A percentile compares a stretch with the other conserved stretches of the same genome.
Conservation (phyloP, 2,329 filamentous ascomycete genomes). For the Monosporascus sp. region DNA sequence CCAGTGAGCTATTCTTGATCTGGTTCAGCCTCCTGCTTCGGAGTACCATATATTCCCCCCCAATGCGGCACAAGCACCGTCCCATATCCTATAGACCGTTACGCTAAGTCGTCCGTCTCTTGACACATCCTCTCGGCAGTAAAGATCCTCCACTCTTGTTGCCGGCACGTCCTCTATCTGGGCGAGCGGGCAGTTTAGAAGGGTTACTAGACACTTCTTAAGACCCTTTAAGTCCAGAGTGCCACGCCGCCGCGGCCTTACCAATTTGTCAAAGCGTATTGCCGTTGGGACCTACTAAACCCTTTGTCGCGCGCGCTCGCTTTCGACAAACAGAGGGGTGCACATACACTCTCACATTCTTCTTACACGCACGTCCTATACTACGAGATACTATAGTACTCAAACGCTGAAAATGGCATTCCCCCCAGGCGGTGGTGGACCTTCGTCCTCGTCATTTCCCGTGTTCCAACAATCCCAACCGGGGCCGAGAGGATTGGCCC, state of each 20-base stretch:
- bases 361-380: neutral
- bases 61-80: constrained; percentile 14
- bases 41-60: constrained; percentile 13
- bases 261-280: neutral
- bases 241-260: constrained; percentile 1
- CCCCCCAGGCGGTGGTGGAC: constrained; percentile 15
- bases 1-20: constrained; percentile 11
- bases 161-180: constrained; percentile 2
- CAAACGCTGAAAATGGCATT: constrained; percentile 20
- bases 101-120: constrained; percentile 12
- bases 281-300: neutral
- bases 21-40: constrained; percentile 14
- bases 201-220: constrained; percentile 22
- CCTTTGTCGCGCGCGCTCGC: too few relatives aligned
- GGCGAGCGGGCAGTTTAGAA: constrained; percentile 3
- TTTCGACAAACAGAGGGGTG: too few relatives aligned
- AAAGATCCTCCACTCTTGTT: constrained; percentile 4
- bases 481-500: constrained; percentile 14
- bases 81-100: constrained; percentile 9
- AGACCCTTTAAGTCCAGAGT: constrained; percentile 1
- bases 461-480: constrained; percentile 18
- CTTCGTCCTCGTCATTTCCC: constrained; percentile 11
- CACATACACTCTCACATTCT: neutral
- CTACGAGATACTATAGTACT: neutral
- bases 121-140: constrained; percentile 8